Conservation (phyloP, 1,284 basidiomycete species). For the Neolentinus lepideus region DNA sequence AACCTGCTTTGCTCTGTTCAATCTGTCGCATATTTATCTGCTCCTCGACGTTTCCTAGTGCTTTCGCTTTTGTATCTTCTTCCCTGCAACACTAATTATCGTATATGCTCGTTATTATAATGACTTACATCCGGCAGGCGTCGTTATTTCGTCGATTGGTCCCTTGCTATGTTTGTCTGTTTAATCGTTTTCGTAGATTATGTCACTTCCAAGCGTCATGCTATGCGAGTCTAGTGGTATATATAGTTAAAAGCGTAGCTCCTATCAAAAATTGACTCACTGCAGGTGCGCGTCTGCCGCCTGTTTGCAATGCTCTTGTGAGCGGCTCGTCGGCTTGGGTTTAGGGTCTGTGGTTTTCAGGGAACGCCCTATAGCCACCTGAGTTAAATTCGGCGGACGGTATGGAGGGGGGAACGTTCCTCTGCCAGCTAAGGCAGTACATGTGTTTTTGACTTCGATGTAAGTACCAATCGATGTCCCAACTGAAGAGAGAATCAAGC, state of each 20-base stretch:
- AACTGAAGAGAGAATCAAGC: too few relatives aligned
- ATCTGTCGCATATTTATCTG: conserved; percentile 3
- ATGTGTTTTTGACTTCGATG: too few relatives aligned
- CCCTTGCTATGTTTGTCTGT: neutral
- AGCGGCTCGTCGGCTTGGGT: neutral
- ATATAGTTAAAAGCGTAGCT: neutral
- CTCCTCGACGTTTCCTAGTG: neutral
- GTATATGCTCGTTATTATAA: neutral
- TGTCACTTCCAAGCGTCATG: neutral
- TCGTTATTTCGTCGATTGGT: neutral
- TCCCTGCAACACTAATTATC: neutral
- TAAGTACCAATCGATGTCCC: too few relatives aligned
- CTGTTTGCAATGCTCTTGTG: neutral
- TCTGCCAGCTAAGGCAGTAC: too few relatives aligned
- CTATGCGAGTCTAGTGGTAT: neutral
- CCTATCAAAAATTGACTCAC: neutral
- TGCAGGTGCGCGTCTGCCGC: neutral
- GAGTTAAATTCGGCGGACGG: neutral
- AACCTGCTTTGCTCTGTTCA: neutral
- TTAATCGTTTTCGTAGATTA: neutral
- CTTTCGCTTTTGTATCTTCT: neutral
- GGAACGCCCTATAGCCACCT: neutral
- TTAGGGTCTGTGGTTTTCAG: neutral
- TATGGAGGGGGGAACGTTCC: too few relatives aligned
- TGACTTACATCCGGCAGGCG: neutral